Conservation (phyloP, 2,329 filamentous ascomycete species). For the Microsporum canis region DNA sequence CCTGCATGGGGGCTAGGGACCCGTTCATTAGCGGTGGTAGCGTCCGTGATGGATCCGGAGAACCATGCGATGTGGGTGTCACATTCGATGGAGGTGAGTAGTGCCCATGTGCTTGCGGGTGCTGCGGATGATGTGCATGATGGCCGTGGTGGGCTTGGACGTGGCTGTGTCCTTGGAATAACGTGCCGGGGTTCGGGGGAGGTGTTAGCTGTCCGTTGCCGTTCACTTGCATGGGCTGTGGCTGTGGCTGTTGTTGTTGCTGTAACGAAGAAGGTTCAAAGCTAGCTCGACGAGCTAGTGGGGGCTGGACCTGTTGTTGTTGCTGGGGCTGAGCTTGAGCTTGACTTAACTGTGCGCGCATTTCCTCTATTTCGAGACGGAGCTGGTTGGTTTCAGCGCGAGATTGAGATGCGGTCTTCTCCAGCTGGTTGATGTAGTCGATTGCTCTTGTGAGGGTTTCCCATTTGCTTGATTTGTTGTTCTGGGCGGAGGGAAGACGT, state of each 20-base stretch:
- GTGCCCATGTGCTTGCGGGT: slow-evolving; percentile 27
- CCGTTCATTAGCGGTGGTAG: slow-evolving; percentile 39
- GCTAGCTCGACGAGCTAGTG: neutral
- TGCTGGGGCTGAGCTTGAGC: neutral
- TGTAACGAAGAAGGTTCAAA: neutral
- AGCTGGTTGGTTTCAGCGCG: slow-evolving; percentile 31
- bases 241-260: slow-evolving; percentile 1
- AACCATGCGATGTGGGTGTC: slow-evolving; percentile 21
- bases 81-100: slow-evolving; percentile 22
- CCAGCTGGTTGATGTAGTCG: slow-evolving; percentile 38
- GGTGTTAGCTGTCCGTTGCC: neutral
- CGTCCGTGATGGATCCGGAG: slow-evolving; percentile 36
- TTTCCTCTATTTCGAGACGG: slow-evolving; percentile 27
- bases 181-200: neutral
- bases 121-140: slow-evolving; percentile 14
- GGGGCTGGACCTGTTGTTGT: slow-evolving; percentile 2
- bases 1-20: slow-evolving; percentile 37
- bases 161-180: slow-evolving; percentile 6
- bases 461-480: slow-evolving; percentile 44
- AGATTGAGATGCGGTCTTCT: slow-evolving; percentile 29
- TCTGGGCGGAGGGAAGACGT: slow-evolving; percentile 36
- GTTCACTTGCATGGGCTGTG: neutral
- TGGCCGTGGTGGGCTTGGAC: slow-evolving; percentile 1
- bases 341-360: slow-evolving; percentile 13
- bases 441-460: slow-evolving; percentile 41